Percentiles rank a stretch among this genome's conserved stretches.
Conservation (phyloP, 768 basidiomycete genomes). For the Boletus vinaceobasis region DNA sequence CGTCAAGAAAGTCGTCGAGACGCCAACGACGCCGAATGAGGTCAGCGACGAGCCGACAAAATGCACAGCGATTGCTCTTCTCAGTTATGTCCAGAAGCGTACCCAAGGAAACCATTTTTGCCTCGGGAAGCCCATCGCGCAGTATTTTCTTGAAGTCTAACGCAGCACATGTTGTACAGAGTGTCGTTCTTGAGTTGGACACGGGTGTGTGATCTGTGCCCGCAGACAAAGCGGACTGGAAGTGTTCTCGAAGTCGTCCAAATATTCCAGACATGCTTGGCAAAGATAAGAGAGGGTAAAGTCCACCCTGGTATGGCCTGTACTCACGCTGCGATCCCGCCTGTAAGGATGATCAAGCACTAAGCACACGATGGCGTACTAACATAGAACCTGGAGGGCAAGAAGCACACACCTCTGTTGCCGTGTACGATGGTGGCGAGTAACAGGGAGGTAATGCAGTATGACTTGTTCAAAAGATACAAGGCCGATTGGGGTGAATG, state of each 20-base stretch:
- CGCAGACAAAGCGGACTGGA: neutral
- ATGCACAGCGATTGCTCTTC: slow-evolving; percentile 10
- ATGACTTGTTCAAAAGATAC: too few species aligned
- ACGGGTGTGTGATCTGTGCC: neutral
- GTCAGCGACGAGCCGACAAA: slow-evolving; percentile 12
- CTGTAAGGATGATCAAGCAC: neutral
- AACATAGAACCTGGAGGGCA: too few species aligned
- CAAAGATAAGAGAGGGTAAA: too few species aligned
- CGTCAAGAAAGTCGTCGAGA: slow-evolving; percentile 10
- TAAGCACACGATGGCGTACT: neutral
- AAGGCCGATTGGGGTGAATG: too few species aligned
- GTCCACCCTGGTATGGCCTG: too few species aligned
- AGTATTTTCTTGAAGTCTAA: slow-evolving; percentile 12
- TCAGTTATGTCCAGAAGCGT: slow-evolving; percentile 2
- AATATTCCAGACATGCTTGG: slow-evolving; percentile 1
- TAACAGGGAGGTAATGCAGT: too few species aligned
- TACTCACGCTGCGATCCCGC: neutral
- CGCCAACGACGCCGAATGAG: slow-evolving; percentile 15
- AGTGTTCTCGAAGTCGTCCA: slow-evolving; percentile 3
- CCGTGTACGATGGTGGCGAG: too few species aligned
- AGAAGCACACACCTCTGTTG: too few species aligned
- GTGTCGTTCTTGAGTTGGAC: neutral
- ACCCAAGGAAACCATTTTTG: slow-evolving; percentile 2
- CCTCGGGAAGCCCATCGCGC: slow-evolving; percentile 9
- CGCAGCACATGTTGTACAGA: slow-evolving; percentile 10